Evolutionary conservation across 1,139 yeast species (phyloP).

Genomic region (Geotrichum fermentans): DNA sequence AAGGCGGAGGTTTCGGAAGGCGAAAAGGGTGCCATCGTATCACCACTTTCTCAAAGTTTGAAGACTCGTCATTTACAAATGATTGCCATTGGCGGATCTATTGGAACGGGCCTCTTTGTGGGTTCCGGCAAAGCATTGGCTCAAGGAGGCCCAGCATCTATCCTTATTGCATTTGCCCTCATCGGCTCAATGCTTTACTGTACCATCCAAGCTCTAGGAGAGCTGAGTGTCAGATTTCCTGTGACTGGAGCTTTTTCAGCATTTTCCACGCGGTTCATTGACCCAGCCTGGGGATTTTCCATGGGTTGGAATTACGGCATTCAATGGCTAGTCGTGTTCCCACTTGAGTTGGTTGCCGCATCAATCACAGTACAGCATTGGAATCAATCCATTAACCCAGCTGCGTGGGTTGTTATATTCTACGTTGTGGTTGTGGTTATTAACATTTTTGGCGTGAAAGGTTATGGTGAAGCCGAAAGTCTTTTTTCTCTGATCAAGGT

Average conservation of each 20-base stretch:
- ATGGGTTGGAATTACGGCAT: constrained; percentile 77
- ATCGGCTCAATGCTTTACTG: constrained; percentile 45
- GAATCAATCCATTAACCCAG: constrained; percentile 55
- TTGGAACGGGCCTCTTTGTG: constrained; percentile 73
- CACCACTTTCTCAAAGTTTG: constrained; percentile 43
- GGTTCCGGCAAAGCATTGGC: constrained; percentile 67
- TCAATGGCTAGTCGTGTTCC: constrained; percentile 71
- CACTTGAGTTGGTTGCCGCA: constrained; percentile 73
- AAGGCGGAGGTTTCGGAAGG: constrained; percentile 24
- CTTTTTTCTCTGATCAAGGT: constrained; percentile 55
- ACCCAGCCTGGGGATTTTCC: constrained; percentile 69
- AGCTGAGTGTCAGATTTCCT: constrained; percentile 57
- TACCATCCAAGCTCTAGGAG: constrained; percentile 58
- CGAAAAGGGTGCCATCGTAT: constrained; percentile 31
- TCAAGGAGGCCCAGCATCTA: constrained; percentile 73
- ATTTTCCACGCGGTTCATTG: constrained; percentile 52
- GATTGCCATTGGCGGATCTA: constrained; percentile 81
- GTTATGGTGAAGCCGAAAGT: constrained; percentile 73
- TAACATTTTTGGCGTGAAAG: constrained; percentile 65
- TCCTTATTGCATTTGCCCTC: constrained; percentile 50
- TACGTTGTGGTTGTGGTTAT: constrained; percentile 53
- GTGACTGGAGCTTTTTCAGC: constrained; percentile 59
- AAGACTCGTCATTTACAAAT: constrained; percentile 53
- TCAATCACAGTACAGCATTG: constrained; percentile 64
- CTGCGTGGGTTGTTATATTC: constrained; percentile 61